phyloP scores from a whole-genome alignment of 345 rosid genomes.

The Eucalyptus cladocalyx region DNA sequence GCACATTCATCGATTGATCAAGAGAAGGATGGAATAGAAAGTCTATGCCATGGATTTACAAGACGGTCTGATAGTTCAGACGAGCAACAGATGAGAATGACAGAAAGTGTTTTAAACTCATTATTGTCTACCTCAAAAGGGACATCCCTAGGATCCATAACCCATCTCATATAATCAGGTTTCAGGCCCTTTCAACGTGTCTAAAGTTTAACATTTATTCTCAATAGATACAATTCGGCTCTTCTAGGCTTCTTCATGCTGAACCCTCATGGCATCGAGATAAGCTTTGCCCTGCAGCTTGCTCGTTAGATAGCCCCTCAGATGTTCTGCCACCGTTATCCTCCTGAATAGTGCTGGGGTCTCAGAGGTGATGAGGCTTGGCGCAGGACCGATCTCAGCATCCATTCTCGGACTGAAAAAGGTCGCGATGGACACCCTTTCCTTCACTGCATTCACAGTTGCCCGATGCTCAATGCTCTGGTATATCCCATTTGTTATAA shows the following conservation, averaged over 20 bases:
- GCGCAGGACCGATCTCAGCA: background rate
- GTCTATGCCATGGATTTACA: background rate
- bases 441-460: background rate
- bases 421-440: background rate
- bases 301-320: background rate
- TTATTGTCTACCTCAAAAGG: background rate
- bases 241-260: background rate
- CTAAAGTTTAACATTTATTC: background rate
- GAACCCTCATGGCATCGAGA: constrained; percentile 3
- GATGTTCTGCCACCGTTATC: background rate
- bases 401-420: background rate
- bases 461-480: constrained; percentile 7
- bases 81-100: background rate
- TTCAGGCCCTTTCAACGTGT: background rate
- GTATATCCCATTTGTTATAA: constrained; percentile 6
- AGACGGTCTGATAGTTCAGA: background rate
- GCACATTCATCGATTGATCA: background rate
- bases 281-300: constrained; percentile 1
- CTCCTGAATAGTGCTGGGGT: background rate
- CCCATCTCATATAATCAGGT: background rate
- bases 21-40: background rate
- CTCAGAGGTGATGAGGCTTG: background rate
- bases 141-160: background rate
- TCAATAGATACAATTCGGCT: background rate
- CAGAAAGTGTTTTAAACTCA: background rate